Percentiles rank a stretch among this genome's conserved stretches.
These are phyloP conservation scores for Cymbidium sinense DNA, from an alignment of 106 monocot genomes.

Conservation along the genomic window DNA sequence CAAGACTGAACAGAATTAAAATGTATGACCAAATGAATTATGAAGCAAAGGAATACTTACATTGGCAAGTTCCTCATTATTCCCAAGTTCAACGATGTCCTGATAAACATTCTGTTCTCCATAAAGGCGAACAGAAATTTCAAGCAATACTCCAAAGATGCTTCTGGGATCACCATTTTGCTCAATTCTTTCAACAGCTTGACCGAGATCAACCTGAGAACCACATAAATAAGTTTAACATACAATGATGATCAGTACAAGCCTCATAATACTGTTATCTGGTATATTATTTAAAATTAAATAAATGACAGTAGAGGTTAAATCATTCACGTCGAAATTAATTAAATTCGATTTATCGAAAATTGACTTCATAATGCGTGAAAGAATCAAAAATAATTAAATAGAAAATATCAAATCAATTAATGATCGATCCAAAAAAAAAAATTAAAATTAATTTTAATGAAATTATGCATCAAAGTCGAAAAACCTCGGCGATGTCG, in stretches of 20 bases:
- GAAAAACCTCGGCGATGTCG: no score
- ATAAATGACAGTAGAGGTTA: no score
- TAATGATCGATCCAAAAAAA: no score
- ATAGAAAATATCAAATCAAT: no score
- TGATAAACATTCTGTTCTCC: constrained; percentile 21
- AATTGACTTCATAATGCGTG: no score
- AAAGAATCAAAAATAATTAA: no score
- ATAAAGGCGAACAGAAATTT: constrained; percentile 27
- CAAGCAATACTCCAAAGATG: constrained; percentile 40
- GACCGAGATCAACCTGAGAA: constrained; percentile 37
- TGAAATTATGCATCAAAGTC: no score
- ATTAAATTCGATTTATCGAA: no score
- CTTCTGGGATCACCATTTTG: constrained; percentile 30
- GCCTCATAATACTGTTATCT: neutral
- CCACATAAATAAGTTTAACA: neutral
- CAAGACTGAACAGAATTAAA: no score
- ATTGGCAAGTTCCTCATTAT: constrained; percentile 41
- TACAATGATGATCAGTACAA: neutral
- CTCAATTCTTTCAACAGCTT: constrained; percentile 29
- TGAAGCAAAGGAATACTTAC: constrained; percentile 28
- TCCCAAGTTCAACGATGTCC: constrained; percentile 33
- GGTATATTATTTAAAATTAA: no score
- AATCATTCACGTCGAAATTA: no score
- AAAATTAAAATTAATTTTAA: no score
- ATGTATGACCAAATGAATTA: constrained; percentile 1